Percentiles rank a stretch among this genome's conserved stretches.
phyloP scores from a whole-genome alignment of 2,329 filamentous ascomycete species.

The Diaporthe humulicola region DNA sequence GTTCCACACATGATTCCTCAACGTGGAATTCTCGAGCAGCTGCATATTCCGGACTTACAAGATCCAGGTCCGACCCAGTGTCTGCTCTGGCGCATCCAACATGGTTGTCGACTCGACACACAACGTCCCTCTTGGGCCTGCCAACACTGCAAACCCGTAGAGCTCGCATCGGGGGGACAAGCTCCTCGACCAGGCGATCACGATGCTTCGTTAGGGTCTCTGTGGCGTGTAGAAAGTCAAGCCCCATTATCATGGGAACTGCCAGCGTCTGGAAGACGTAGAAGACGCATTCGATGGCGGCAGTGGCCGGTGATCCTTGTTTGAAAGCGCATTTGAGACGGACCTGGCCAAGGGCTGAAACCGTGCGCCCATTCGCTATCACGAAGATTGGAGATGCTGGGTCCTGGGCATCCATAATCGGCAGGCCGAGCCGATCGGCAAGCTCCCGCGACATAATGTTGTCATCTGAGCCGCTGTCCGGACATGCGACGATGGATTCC shows the following conservation, averaged over 20 bases:
- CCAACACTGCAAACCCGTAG: background rate
- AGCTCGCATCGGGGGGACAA: background rate
- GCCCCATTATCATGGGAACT: background rate
- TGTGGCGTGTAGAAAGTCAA: background rate
- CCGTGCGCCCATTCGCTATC: background rate
- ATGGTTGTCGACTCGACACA: background rate
- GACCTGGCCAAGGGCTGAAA: background rate
- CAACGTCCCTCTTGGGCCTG: background rate
- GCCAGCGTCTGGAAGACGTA: background rate
- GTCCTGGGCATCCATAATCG: background rate
- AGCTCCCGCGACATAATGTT: background rate
- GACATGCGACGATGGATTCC: background rate
- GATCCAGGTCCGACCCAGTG: background rate
- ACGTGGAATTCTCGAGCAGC: background rate
- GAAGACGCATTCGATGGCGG: background rate
- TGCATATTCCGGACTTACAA: background rate
- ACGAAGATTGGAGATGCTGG: background rate
- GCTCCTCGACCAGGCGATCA: background rate
- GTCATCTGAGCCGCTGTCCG: background rate
- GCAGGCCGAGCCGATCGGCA: background rate
- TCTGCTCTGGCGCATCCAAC: background rate
- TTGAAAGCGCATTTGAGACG: background rate
- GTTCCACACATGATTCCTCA: background rate
- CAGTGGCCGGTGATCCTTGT: accelerated
- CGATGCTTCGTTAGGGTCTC: background rate